Conservation (phyloP, 257 asterid genomes). For the Nyctanthes arbortristis region DNA sequence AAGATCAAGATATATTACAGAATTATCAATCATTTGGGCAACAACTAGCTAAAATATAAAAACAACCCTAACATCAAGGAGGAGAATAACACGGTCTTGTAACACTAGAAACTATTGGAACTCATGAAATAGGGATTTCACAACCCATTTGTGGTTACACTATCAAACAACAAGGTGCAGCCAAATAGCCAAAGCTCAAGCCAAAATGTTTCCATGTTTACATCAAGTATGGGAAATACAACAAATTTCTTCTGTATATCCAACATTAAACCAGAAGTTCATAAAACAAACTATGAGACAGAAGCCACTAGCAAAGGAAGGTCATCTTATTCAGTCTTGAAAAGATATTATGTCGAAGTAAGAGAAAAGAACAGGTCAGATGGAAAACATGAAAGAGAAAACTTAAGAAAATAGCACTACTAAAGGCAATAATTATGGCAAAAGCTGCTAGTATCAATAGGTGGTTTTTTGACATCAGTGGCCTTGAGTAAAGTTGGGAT, state of each 20-base stretch:
- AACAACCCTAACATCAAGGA: not conserved
- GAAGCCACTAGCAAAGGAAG: not conserved
- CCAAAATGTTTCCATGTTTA: not conserved
- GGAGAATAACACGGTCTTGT: not conserved
- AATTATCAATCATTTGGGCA: not conserved
- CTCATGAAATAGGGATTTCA: not conserved
- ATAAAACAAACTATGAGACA: not conserved
- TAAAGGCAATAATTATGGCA: too few species aligned
- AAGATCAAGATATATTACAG: slow-evolving; percentile 12
- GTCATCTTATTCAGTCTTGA: not conserved
- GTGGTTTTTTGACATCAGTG: not conserved
- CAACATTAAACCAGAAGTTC: not conserved
- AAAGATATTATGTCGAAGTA: not conserved
- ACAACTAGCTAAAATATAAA: not conserved
- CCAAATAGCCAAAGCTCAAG: not conserved
- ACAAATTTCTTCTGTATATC: not conserved
- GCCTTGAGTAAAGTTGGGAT: not conserved
- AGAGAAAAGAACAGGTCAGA: not conserved
- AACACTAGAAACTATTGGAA: not conserved
- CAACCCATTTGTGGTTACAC: not conserved
- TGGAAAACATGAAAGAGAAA: not conserved
- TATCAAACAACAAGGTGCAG: not conserved
- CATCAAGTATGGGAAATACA: not conserved
- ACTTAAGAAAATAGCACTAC: not conserved
- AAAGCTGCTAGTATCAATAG: not conserved